These are phyloP conservation scores for Nissolia schottii DNA, from an alignment of 306 rosid species.

Conservation along the genomic window DNA sequence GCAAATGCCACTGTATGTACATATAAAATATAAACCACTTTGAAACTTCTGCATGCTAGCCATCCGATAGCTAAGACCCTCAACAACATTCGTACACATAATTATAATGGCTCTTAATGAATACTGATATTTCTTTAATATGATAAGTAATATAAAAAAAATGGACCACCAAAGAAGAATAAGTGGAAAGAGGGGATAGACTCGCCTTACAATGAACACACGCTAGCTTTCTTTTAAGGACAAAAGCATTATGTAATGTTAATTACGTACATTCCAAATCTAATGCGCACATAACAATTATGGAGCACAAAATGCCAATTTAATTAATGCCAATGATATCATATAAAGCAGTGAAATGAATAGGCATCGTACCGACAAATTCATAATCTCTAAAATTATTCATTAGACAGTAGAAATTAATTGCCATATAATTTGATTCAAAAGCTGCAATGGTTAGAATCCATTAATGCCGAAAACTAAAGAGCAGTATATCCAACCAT, in stretches of 20 bases:
- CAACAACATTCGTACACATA: neutral
- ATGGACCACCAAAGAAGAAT: slow-evolving; percentile 30
- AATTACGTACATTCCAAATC: slow-evolving; percentile 3
- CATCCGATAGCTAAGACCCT: neutral
- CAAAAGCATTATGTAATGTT: slow-evolving; percentile 24
- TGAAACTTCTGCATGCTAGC: slow-evolving; percentile 18
- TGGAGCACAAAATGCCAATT: slow-evolving; percentile 16
- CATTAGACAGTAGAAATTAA: slow-evolving; percentile 10
- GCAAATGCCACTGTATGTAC: neutral
- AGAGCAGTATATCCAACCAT: neutral
- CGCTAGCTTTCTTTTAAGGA: slow-evolving; percentile 19
- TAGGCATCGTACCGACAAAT: slow-evolving; percentile 12
- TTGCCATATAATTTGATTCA: neutral
- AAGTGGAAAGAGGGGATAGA: neutral
- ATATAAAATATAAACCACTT: neutral
- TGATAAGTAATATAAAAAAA: slow-evolving; percentile 25
- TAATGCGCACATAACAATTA: slow-evolving; percentile 8
- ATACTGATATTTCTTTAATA: neutral
- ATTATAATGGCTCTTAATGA: neutral
- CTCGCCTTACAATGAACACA: slow-evolving; percentile 10
- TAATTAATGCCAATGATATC: slow-evolving; percentile 21
- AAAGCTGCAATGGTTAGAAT: slow-evolving; percentile 26
- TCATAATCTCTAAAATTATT: neutral
- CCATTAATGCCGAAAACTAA: slow-evolving; percentile 19
- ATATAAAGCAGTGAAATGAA: slow-evolving; percentile 7